Percentiles rank a stretch among this genome's conserved stretches.
These are phyloP conservation scores for Vitis hybrid DNA, from an alignment of 177 flowering plant genomes.

Conservation along the genomic window DNA sequence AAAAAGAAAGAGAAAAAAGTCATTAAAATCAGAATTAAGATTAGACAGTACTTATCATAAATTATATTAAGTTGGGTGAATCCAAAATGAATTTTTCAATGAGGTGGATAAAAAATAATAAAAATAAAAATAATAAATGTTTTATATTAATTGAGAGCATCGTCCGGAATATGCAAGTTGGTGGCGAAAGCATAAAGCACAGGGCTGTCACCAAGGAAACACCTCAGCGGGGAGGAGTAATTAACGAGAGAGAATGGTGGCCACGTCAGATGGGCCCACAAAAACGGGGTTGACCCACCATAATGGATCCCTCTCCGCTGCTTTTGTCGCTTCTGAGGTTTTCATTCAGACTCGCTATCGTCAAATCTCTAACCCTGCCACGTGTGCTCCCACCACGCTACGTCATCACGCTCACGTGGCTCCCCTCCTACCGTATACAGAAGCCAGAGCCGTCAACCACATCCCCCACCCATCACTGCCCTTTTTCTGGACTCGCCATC, in stretches of 20 bases:
- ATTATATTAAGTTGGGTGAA: no score
- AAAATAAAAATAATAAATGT: no score
- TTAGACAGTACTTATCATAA: no score
- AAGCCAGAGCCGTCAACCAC: slow-evolving; percentile 29
- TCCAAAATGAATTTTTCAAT: no score
- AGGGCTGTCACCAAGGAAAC: no score
- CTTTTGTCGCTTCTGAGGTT: slow-evolving; percentile 19
- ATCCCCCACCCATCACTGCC: not conserved
- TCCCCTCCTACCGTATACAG: slow-evolving; percentile 23
- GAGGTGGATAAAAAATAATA: no score
- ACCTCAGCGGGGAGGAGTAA: not conserved
- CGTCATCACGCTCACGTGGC: slow-evolving; percentile 24
- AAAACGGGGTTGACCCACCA: slow-evolving; percentile 27
- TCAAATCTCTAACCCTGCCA: slow-evolving; percentile 22
- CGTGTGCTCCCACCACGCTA: slow-evolving; percentile 18
- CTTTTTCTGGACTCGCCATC: slow-evolving; percentile 10
- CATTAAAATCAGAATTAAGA: no score
- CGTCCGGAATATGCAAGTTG: no score
- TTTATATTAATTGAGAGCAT: no score
- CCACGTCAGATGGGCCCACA: slow-evolving; percentile 28
- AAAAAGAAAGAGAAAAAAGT: no score
- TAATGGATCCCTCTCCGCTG: slow-evolving; percentile 19
- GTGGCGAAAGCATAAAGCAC: no score
- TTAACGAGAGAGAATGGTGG: slow-evolving; percentile 12
- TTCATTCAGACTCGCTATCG: slow-evolving; percentile 15